Evolutionary conservation across 2,329 filamentous ascomycete species (phyloP).

Genomic region (Capronia epimyces): DNA sequence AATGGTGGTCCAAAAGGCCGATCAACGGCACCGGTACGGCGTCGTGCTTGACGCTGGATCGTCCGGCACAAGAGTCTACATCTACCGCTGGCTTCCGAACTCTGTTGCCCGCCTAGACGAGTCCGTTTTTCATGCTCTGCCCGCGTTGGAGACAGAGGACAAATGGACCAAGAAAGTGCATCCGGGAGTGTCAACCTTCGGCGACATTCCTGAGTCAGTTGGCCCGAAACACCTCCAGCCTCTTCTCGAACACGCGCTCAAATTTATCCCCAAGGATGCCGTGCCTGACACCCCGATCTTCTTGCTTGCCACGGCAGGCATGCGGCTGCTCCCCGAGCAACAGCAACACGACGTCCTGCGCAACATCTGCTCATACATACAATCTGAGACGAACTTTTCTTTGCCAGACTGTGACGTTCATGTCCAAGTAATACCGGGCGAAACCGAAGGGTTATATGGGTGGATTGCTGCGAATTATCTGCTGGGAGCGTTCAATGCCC

Average conservation of each 20-base stretch:
- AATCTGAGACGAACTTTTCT: conserved; percentile 68
- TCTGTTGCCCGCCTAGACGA: conserved; percentile 56
- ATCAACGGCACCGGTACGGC: conserved; percentile 71
- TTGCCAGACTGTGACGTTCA: conserved; percentile 86
- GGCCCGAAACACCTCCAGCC: conserved; percentile 75
- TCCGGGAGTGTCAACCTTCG: conserved; percentile 88
- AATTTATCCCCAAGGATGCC: conserved; percentile 69
- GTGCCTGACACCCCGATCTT: conserved; percentile 85
- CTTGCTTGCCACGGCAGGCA: conserved; percentile 89
- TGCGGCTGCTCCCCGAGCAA: conserved; percentile 72
- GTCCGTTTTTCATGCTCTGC: conserved; percentile 62
- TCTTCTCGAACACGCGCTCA: conserved; percentile 74
- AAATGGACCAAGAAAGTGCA: conserved; percentile 90
- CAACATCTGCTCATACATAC: conserved; percentile 77
- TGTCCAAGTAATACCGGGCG: conserved; percentile 89
- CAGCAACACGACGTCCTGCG: conserved; percentile 69
- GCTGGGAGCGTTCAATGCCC: conserved; percentile 79
- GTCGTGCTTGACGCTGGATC: conserved; percentile 97
- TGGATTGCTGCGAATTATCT: conserved; percentile 98
- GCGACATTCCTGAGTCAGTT: conserved; percentile 66
- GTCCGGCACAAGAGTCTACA: conserved; percentile 85
- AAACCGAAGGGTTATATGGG: conserved; percentile 92
- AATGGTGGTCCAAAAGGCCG: conserved; percentile 27
- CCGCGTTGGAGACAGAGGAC: conserved; percentile 75
- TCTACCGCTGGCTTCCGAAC: conserved; percentile 88